Base-by-base conservation (phyloP, 2,329 filamentous ascomycete genomes). In the Exophiala oligosperma region DNA sequence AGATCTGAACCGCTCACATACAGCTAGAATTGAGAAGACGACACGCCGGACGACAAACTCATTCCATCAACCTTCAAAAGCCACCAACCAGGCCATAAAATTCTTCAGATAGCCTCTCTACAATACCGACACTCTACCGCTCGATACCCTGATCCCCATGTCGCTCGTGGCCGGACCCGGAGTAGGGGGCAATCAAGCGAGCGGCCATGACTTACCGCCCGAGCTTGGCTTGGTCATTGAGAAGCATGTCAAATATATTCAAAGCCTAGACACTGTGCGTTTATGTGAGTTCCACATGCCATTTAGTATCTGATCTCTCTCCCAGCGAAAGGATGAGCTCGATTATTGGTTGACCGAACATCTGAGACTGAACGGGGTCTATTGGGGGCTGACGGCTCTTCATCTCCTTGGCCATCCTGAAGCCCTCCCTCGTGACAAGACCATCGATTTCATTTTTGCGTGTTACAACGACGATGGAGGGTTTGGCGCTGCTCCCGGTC, bases 321-420 rank as follows among this genome's bases (percentile, higher is more conserved):
- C 67, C 17, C 76, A 89, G 85, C 88, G 89, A 71, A 92, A 90
- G 77, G 92, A 97, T 80, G 91, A 97, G 76, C 87, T 96, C 68
- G 92, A 97, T 74, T 99, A 97, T 79, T 97, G 93, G 89, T 81
- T 97, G 71, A 99, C 94, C 12, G 93, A 99, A 76, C 94, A 99
- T 73, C 82, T 99, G 66, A 91, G 94, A 61, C 83, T 99, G 57
- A 97, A 94, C 72, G 94, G 94, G 46, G 84, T 99, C 49, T 99
- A 99, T 76, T 99, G 94, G 94, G 94, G 94, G 12, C 77, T 99
- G 57, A 94, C 88, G 5, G 89, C 93, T 5, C 83, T 97, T 41
- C 89, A 96, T 78, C 82, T 97, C 28, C 85, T 99, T 59, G 84
- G 87, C 49, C 87, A 84, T 56, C 91, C 92, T 1, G 85, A 95